Evolutionary conservation across 140 eudicot species (phyloP).

Genomic region (Senecio squalidus): DNA sequence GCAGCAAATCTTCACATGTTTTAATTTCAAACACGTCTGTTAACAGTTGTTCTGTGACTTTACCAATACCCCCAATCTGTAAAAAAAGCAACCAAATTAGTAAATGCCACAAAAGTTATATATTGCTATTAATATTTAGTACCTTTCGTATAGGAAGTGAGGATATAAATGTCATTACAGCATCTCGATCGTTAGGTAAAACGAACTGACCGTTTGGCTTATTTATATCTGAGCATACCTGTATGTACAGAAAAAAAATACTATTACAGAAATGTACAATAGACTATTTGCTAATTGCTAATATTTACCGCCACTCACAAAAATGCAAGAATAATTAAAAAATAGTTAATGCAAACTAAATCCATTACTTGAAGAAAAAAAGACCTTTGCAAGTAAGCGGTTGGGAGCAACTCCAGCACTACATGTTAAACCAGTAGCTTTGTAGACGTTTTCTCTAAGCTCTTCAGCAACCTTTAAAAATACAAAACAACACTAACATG

Average conservation of each 20-base stretch:
- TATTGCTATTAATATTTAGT: constrained; percentile 2
- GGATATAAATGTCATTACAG: constrained; percentile 85
- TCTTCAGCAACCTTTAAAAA: constrained; percentile 77
- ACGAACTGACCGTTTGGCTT: constrained; percentile 95
- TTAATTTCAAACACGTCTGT: too few species aligned
- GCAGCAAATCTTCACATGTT: too few species aligned
- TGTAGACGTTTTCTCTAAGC: constrained; percentile 55
- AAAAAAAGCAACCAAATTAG: constrained; percentile 18
- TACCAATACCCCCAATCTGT: constrained; percentile 97
- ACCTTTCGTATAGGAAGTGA: constrained; percentile 99
- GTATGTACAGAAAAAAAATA: constrained; percentile 3
- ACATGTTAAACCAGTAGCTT: constrained; percentile 94
- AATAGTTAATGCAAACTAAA: neutral
- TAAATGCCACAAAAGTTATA: constrained; percentile 16
- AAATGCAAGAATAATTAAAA: neutral
- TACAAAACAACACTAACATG: neutral
- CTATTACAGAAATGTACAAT: neutral
- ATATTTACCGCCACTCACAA: neutral
- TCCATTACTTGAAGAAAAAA: neutral
- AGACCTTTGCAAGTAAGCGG: constrained; percentile 94
- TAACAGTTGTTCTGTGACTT: too few species aligned
- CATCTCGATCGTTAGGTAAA: constrained; percentile 72
- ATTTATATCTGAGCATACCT: constrained; percentile 96
- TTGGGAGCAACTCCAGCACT: constrained; percentile 98
- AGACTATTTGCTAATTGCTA: neutral